These are phyloP conservation scores for Xylaria grammica DNA, from an alignment of 495 filamentous ascomycete genomes.

Conservation along the genomic window DNA sequence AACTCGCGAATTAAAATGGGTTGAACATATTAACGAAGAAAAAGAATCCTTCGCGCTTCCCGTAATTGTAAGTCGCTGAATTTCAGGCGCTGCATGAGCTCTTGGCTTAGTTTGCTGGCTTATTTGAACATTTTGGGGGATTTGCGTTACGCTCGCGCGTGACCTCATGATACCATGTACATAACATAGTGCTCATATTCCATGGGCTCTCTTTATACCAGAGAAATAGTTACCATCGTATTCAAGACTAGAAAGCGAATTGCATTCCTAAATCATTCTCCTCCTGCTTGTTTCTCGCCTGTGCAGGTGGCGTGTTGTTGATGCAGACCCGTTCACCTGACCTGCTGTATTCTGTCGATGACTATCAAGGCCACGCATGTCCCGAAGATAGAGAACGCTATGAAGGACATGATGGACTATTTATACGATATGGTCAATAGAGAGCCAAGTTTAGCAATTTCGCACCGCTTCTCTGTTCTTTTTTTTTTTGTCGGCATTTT, in stretches of 20 bases:
- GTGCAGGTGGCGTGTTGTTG: not conserved
- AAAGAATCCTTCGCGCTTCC: constrained; percentile 18
- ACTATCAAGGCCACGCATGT: constrained; percentile 66
- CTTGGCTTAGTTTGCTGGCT: not conserved
- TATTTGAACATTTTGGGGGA: constrained; percentile 9
- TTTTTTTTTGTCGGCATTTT: not conserved
- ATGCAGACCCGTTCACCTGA: not conserved
- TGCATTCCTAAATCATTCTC: not conserved
- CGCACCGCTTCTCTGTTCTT: not conserved
- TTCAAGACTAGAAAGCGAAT: not conserved
- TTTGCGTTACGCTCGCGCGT: constrained; percentile 22
- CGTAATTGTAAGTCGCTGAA: constrained; percentile 17
- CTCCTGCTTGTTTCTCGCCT: not conserved
- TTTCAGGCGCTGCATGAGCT: not conserved
- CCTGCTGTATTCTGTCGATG: constrained; percentile 28
- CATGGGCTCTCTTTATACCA: not conserved
- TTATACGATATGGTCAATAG: not conserved
- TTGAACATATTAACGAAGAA: too few relatives aligned
- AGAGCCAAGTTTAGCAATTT: not conserved
- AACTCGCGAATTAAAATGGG: not conserved
- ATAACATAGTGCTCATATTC: constrained; percentile 20
- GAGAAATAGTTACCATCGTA: too few relatives aligned
- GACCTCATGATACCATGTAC: constrained; percentile 26
- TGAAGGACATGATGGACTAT: constrained; percentile 66
- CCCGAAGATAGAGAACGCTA: constrained; percentile 80